Evolutionary conservation across 2,329 filamentous ascomycete genomes (phyloP).

Genomic region (Aspergillus versicolor): DNA sequence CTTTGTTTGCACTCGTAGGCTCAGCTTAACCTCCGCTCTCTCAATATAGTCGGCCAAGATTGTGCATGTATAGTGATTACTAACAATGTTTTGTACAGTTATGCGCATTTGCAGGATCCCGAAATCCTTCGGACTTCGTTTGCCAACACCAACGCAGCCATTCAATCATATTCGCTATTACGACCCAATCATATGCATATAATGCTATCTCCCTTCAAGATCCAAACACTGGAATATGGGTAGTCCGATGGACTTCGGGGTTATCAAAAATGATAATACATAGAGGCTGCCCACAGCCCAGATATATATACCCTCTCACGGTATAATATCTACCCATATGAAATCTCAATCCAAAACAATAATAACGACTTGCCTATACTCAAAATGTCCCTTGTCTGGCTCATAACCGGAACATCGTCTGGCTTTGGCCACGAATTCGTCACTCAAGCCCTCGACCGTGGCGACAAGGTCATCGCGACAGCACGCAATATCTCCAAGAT

Average conservation of each 20-base stretch:
- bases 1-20: no score
- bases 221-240: not conserved
- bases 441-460: constrained; percentile 25
- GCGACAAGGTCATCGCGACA: constrained; percentile 38
- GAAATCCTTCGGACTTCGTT: constrained; percentile 2
- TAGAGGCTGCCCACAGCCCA: no score
- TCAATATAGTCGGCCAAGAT: no score
- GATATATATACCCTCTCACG: no score
- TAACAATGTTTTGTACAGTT: not conserved
- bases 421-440: constrained; percentile 34
- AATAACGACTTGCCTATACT: no score
- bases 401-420: constrained; percentile 37
- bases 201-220: no score
- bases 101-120: not conserved
- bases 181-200: not conserved
- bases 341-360: no score
- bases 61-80: not conserved
- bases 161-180: not conserved
- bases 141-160: not conserved
- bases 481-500: constrained; percentile 30
- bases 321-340: no score
- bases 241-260: not conserved
- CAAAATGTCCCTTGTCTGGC: constrained; percentile 28
- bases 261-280: not conserved
- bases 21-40: no score